These are phyloP conservation scores for Mortierella sp. DNA, from an alignment of 371 early-diverging fungal genomes.

Conservation along the genomic window DNA sequence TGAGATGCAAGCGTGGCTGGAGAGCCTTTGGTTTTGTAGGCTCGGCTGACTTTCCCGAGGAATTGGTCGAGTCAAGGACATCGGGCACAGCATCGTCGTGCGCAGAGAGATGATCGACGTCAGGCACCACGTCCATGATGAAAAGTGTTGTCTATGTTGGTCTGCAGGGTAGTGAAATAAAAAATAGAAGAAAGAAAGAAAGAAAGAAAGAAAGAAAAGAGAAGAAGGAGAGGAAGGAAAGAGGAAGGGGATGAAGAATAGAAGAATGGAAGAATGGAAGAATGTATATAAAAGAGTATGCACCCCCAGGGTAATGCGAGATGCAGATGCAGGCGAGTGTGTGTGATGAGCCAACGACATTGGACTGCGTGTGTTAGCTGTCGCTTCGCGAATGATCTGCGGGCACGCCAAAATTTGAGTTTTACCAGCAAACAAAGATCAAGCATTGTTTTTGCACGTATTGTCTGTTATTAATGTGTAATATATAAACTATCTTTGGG, in stretches of 20 bases:
- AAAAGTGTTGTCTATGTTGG: conserved; percentile 6
- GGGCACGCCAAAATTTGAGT: conserved; percentile 1
- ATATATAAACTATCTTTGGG: too few species aligned
- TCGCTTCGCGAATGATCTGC: neutral
- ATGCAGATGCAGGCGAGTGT: neutral
- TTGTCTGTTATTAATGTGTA: neutral
- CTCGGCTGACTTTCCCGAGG: conserved; percentile 4
- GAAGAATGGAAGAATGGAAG: neutral
- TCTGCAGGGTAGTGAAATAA: neutral
- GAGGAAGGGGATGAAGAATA: neutral
- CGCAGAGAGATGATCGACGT: conserved; percentile 32
- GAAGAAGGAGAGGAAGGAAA: neutral
- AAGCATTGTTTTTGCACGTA: neutral
- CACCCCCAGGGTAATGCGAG: neutral
- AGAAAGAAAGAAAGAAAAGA: neutral
- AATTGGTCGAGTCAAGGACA: conserved; percentile 29
- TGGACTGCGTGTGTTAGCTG: neutral
- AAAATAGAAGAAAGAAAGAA: neutral
- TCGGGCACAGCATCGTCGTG: conserved; percentile 41
- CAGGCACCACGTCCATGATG: conserved; percentile 53
- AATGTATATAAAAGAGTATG: neutral
- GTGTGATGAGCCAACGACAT: neutral
- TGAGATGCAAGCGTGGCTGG: conserved; percentile 81
- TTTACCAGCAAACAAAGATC: too few species aligned
- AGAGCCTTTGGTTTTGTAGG: conserved; percentile 16